A percentile compares a stretch with the other conserved stretches of the same genome.
Conservation (phyloP, 176 grass and related monocot genomes). For the Hordeum marinum region DNA sequence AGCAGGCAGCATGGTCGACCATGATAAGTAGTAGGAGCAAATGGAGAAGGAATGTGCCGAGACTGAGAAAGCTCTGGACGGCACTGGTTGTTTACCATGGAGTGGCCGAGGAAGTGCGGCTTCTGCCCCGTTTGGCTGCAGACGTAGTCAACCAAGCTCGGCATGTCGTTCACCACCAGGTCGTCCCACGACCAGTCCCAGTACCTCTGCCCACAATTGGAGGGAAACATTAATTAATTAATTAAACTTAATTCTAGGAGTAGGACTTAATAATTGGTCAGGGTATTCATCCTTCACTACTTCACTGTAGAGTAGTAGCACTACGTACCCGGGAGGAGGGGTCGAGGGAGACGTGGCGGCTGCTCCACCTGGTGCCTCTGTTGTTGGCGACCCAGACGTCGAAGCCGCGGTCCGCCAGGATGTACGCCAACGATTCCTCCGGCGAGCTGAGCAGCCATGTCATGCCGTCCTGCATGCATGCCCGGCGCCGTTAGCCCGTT, state of each 20-base stretch:
- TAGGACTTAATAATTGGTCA: too few relatives aligned
- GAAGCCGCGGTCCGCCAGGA: slow-evolving; percentile 73
- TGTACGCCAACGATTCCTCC: slow-evolving; percentile 64
- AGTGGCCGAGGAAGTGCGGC: slow-evolving; percentile 84
- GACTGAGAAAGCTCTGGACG: background rate
- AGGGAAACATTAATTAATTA: too few relatives aligned
- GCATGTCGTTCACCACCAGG: slow-evolving; percentile 63
- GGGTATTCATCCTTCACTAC: too few relatives aligned
- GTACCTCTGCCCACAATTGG: slow-evolving; percentile 36
- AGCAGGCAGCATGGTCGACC: background rate
- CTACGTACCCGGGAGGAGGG: slow-evolving; percentile 16
- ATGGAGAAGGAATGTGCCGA: background rate
- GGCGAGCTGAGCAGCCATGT: slow-evolving; percentile 70
- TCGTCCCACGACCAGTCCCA: slow-evolving; percentile 98
- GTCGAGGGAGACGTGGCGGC: slow-evolving; percentile 50
- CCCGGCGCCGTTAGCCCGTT: background rate
- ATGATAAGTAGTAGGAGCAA: background rate
- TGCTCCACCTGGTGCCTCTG: slow-evolving; percentile 71
- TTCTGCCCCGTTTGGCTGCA: slow-evolving; percentile 50
- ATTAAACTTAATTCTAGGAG: too few relatives aligned
- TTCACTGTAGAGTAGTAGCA: slow-evolving; percentile 22
- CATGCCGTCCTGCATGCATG: slow-evolving; percentile 57
- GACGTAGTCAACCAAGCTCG: slow-evolving; percentile 52
- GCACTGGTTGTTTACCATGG: slow-evolving; percentile 79
- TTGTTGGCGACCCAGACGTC: slow-evolving; percentile 90